phyloP scores from a whole-genome alignment of 768 basidiomycete species.

The Coprinopsis marcescibilis region DNA sequence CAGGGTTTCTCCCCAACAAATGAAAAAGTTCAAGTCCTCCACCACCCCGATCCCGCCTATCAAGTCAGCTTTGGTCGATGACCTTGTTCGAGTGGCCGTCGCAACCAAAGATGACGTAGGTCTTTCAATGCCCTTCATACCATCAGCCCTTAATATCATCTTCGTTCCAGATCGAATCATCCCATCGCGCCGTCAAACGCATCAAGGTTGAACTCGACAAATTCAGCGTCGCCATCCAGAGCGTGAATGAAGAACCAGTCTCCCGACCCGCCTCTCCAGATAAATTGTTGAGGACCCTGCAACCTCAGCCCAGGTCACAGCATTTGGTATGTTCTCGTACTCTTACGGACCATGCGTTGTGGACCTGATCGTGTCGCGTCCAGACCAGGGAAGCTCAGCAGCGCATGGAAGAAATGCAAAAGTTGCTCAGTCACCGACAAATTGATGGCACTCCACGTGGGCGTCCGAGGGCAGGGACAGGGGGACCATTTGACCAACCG shows the following conservation, averaged over 20 bases:
- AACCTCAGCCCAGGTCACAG: slow-evolving; percentile 22
- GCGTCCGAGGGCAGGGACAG: slow-evolving; percentile 37
- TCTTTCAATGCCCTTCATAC: slow-evolving; percentile 6
- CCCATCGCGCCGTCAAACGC: slow-evolving; percentile 65
- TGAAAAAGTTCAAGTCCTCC: slow-evolving; percentile 33
- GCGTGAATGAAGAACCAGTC: slow-evolving; percentile 25
- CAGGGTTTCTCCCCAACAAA: slow-evolving; percentile 48
- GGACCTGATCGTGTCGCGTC: neutral
- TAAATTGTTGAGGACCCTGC: slow-evolving; percentile 45
- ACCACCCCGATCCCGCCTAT: slow-evolving; percentile 21
- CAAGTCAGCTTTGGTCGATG: slow-evolving; percentile 34
- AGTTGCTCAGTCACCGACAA: slow-evolving; percentile 58
- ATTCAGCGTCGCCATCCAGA: slow-evolving; percentile 19
- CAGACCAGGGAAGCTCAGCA: slow-evolving; percentile 76
- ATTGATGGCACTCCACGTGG: slow-evolving; percentile 42
- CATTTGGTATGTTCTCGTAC: slow-evolving; percentile 34
- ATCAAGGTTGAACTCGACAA: slow-evolving; percentile 67
- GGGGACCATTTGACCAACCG: slow-evolving; percentile 29
- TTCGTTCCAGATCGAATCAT: slow-evolving; percentile 56
- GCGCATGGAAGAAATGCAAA: slow-evolving; percentile 80
- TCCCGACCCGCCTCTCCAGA: slow-evolving; percentile 54
- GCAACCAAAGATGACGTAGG: slow-evolving; percentile 65
- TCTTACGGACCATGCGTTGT: neutral
- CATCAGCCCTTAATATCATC: slow-evolving; percentile 4
- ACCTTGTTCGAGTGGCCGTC: slow-evolving; percentile 42